phyloP scores from a whole-genome alignment of 208 protist species.

The Trypanosoma theileri region DNA sequence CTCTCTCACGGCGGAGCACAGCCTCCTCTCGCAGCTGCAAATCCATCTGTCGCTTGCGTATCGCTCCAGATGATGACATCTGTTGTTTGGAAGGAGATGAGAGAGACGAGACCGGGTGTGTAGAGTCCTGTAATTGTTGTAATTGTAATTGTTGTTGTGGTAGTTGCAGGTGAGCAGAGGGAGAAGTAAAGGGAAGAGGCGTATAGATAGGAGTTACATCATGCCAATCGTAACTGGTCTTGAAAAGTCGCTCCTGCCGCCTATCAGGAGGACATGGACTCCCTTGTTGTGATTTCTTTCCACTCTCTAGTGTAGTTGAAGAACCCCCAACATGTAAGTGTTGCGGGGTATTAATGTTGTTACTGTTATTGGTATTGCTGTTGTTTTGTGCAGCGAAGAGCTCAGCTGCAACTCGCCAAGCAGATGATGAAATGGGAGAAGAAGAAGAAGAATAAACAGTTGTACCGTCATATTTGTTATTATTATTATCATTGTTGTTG shows the following conservation, averaged over 20 bases:
- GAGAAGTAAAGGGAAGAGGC: not conserved
- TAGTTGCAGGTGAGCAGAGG: too few species aligned
- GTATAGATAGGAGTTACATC: not conserved
- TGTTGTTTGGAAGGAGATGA: not conserved
- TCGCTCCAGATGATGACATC: not conserved
- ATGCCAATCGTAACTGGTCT: not conserved
- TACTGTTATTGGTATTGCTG: not conserved
- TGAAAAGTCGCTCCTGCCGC: not conserved
- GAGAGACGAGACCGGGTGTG: not conserved
- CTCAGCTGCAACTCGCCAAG: not conserved
- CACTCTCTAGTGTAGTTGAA: not conserved
- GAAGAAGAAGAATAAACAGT: too few species aligned
- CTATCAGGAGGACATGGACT: not conserved
- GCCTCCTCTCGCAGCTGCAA: conserved; percentile 13
- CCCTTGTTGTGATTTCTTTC: not conserved
- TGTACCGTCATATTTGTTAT: too few species aligned
- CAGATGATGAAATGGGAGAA: not conserved
- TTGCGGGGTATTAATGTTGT: not conserved
- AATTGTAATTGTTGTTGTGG: not conserved
- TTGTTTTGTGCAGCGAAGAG: not conserved
- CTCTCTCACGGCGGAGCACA: conserved; percentile 9
- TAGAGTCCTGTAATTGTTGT: not conserved
- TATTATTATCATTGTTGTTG: too few species aligned
- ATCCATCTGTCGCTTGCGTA: not conserved
- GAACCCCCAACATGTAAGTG: not conserved